Percentiles rank a stretch among this genome's conserved stretches.
phyloP scores from a whole-genome alignment of 2,329 filamentous ascomycete species.

The Ophiostoma himal-ulmi region DNA sequence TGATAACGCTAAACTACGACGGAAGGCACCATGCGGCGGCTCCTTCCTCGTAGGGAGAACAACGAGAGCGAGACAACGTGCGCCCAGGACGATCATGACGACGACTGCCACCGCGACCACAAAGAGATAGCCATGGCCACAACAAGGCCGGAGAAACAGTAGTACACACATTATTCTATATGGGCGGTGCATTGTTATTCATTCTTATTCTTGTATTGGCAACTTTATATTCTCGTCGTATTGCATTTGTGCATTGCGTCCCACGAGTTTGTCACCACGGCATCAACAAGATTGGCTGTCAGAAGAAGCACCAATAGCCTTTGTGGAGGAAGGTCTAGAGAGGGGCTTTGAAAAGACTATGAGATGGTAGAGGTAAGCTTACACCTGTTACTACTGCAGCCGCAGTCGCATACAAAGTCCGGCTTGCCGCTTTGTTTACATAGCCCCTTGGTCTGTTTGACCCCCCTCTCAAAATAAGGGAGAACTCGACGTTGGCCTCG shows the following conservation, averaged over 20 bases:
- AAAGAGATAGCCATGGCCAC: background rate
- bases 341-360: background rate
- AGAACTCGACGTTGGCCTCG: background rate
- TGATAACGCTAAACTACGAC: background rate
- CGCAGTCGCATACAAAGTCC: background rate
- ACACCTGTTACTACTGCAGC: background rate
- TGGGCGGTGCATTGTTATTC: background rate
- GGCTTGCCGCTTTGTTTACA: slow-evolving; percentile 1
- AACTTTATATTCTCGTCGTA: background rate
- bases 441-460: background rate
- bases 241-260: background rate
- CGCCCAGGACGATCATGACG: background rate
- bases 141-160: background rate
- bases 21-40: slow-evolving; percentile 9
- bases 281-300: background rate
- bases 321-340: background rate
- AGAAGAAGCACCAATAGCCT: background rate
- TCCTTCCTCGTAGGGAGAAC: background rate
- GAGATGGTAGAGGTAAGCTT: background rate
- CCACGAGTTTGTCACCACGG: background rate
- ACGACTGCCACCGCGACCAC: background rate
- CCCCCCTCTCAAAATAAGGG: background rate
- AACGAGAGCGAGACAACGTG: slow-evolving; percentile 9
- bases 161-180: background rate
- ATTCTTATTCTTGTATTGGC: background rate